phyloP scores from a whole-genome alignment of 306 rosid species.

The Hippophae tibetana region DNA sequence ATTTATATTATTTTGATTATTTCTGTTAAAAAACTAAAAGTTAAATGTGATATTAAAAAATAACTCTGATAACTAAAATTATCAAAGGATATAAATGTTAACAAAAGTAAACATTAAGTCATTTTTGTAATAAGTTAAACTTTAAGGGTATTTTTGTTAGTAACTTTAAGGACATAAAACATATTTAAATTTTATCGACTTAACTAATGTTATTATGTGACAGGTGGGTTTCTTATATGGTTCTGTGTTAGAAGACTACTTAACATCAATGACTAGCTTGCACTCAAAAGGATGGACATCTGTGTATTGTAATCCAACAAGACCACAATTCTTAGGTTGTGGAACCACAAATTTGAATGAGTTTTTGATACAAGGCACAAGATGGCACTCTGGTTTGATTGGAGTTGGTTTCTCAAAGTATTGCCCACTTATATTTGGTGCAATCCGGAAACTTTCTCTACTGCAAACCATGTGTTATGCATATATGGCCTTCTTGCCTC shows the following conservation, averaged over 20 bases:
- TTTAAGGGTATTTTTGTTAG: no score
- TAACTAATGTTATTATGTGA: no score
- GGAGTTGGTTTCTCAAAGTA: constrained; percentile 46
- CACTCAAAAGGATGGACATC: constrained; percentile 67
- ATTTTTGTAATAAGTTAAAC: no score
- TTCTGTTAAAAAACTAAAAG: no score
- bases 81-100: no score
- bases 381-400: constrained; percentile 53
- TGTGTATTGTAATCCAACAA: constrained; percentile 40
- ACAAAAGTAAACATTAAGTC: no score
- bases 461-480: constrained; percentile 41
- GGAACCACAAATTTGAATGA: constrained; percentile 48
- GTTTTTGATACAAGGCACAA: constrained; percentile 43
- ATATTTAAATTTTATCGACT: no score
- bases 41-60: no score
- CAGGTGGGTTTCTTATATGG: constrained; percentile 61
- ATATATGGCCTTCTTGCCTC: constrained; percentile 32
- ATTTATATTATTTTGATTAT: no score
- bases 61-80: no score
- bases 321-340: constrained; percentile 58
- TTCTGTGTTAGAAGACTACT: constrained; percentile 46
- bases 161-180: no score
- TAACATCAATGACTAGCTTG: constrained; percentile 41
- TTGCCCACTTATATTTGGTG: constrained; percentile 46
- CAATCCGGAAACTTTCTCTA: constrained; percentile 25